Base-by-base conservation (phyloP, 495 filamentous ascomycete species). In the Symbiotaphrina buchneri region DNA sequence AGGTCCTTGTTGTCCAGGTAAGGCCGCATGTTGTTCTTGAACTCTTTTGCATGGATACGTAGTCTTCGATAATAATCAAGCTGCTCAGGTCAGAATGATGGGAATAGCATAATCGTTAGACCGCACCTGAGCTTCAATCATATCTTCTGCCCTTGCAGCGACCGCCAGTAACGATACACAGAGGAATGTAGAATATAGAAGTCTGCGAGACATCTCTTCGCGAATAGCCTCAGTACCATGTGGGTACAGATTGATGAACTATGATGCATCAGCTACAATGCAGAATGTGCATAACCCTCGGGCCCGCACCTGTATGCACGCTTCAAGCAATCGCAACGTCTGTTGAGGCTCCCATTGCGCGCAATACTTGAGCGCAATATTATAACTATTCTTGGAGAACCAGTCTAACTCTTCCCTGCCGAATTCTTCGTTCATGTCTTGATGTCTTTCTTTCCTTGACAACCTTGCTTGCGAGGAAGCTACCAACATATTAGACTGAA, bases 351-450 rank as follows among this genome's bases (percentile, higher is more conserved):
- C 42, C 58, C 74, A 70, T 8, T 39, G 47, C 0, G 54, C 55
- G 21, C 66, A 63, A 23, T 64, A 52, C 39, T 70, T 67, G 2
- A 84, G 44, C 0, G 68, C 64, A 16, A 80, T 45, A 39, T 84
- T 82, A 47, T 87, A 91, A 5, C 67, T 64, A 39, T 72, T 82
- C 32, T 68, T 64, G 28, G 67, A 70, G 47, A 90, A 80, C 80
- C 81, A 87, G 43, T 85, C 60, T 2, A 85, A 53, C 36, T 90
- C 79, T 17, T 51, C 49, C 14, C 59, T 27, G 1, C 52, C 63
- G 46, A 76, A 74, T 10, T 61, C 45, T 46, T 41, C 47, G 35
- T 17, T 44, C 35, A 28, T 37, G 21, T 34, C 47, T 37, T 13
- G 40, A 29, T 22, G 11, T 20, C 31, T 26, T 13, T 27, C 7